Conservation (phyloP, 345 rosid species). For the Citrus inodora region DNA sequence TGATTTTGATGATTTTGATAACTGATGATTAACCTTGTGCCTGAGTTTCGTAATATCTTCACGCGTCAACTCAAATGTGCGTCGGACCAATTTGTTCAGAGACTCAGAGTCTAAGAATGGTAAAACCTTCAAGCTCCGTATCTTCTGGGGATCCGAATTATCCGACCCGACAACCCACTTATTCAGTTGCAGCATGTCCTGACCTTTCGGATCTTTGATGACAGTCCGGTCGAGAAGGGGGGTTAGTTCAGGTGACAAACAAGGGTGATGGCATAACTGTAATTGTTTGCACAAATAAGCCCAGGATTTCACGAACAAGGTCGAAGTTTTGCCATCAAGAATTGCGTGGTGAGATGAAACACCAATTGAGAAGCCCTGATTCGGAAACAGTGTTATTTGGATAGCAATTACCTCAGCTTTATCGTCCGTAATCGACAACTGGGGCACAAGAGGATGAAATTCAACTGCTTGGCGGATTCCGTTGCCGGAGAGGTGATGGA, state of each 20-base stretch:
- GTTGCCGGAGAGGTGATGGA: constrained; percentile 14
- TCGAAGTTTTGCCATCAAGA: too few species aligned
- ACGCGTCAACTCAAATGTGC: constrained; percentile 11
- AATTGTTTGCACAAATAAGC: constrained; percentile 2
- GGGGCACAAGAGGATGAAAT: constrained; percentile 34
- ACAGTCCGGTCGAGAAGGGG: not conserved
- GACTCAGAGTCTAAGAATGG: not conserved
- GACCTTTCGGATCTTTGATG: not conserved
- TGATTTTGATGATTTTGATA: not conserved
- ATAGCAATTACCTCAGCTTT: not conserved
- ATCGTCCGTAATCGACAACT: constrained; percentile 1
- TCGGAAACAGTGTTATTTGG: constrained; percentile 21
- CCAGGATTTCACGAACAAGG: constrained; percentile 20
- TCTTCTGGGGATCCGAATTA: not conserved
- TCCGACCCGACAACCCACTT: not conserved
- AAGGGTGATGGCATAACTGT: not conserved
- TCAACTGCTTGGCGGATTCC: constrained; percentile 17
- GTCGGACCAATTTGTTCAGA: constrained; percentile 4
- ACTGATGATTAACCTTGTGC: not conserved
- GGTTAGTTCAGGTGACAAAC: constrained; percentile 4
- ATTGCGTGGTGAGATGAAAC: too few species aligned
- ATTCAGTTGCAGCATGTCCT: constrained; percentile 1
- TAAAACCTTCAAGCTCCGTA: constrained; percentile 12
- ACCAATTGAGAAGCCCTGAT: constrained; percentile 2
- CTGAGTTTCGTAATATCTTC: constrained; percentile 1